phyloP scores from a whole-genome alignment of 2,329 filamentous ascomycete genomes.

The Aspergillus sp. region DNA sequence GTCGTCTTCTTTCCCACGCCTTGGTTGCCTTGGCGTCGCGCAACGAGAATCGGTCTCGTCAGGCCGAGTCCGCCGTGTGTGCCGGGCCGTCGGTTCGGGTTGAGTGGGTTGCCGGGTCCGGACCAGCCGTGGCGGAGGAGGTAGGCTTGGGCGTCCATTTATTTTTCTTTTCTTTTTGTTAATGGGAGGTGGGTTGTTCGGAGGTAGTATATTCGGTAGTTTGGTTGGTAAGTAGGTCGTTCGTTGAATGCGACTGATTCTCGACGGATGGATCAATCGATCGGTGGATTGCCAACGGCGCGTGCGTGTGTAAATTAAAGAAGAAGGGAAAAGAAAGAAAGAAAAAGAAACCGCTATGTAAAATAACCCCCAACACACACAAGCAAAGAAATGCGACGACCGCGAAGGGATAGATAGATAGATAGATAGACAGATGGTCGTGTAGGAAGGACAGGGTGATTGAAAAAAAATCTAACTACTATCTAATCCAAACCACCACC shows the following conservation, averaged over 20 bases:
- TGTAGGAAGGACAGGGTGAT: neutral
- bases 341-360: neutral
- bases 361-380: neutral
- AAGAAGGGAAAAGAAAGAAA: neutral
- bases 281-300: neutral
- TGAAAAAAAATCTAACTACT: neutral
- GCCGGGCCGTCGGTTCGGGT: slow-evolving; percentile 58
- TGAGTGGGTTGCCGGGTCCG: slow-evolving; percentile 83
- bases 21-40: slow-evolving; percentile 77
- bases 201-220: neutral
- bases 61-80: slow-evolving; percentile 71
- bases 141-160: slow-evolving; percentile 82
- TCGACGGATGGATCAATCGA: no score
- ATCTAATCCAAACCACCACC: neutral
- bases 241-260: no score
- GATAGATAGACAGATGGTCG: neutral
- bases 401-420: neutral
- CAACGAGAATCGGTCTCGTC: slow-evolving; percentile 77
- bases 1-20: slow-evolving; percentile 78
- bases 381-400: neutral
- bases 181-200: neutral
- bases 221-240: no score
- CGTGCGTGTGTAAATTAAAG: no score
- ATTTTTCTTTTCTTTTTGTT: neutral
- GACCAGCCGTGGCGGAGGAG: slow-evolving; percentile 88